Base-by-base conservation (phyloP, 2,329 filamentous ascomycete genomes). In the Colletotrichum musae region DNA sequence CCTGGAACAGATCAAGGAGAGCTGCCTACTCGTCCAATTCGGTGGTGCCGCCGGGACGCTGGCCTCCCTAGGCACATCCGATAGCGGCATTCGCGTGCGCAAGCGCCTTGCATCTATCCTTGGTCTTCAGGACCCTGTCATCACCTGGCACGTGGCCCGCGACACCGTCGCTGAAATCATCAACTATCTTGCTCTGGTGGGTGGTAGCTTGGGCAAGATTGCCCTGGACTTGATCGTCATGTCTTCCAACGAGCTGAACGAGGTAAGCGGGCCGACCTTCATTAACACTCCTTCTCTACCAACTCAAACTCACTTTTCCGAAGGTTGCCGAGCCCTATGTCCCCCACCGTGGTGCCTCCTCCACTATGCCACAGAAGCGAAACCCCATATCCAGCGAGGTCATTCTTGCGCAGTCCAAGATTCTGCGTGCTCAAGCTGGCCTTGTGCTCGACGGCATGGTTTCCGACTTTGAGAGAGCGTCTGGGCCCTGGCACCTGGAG, bases 301-400 rank as follows among this genome's bases (percentile, higher is more conserved):
- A 6, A 12, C 10, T 4, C 9, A 36, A 45, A 28, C 28, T 52
- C 13, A 24, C 41, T 16, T 80, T 80, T 59, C 12, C 13, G 6
- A 84, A 88, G 74, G 85, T 88, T 2, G 82, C 85, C 0, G 87
- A 89, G 74, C 87, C 87, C 0, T 88, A 85, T 57, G 84, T 87
- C 1, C 83, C 85, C 2, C 85, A 88, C 70, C 80, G 86, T 6
- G 87, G 87, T 0, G 85, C 86, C 2, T 86, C 83, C 0, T 87
- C 83, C 0, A 88, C 87, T 0, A 89, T 89, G 87, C 86, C 87
- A 3, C 86, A 89, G 74, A 89, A 89, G 76, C 81, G 87, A 5
- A 89, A 89, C 56, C 87, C 87, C 1, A 88, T 89, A 36, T 88
- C 86, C 0, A 86, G 85, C 72, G 87, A 89, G 70, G 83, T 88